phyloP scores from a whole-genome alignment of 108 stramenopile species.

The Aurantiochytrium sp. region DNA sequence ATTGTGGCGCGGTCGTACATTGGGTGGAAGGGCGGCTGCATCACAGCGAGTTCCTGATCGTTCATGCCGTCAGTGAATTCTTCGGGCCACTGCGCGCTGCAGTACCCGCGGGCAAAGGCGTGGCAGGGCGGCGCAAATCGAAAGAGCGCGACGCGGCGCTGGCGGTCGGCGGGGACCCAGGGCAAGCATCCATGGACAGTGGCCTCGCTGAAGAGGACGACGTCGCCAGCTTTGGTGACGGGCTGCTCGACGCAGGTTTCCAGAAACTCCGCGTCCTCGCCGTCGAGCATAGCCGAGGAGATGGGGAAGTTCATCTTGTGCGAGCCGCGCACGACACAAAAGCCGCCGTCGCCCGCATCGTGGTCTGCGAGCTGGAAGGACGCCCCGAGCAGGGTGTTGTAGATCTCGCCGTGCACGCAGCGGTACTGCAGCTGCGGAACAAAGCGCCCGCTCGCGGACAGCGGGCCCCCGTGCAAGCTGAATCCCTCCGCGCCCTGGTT shows the following conservation, averaged over 20 bases:
- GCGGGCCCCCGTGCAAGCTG: constrained; percentile 79
- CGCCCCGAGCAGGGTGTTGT: constrained; percentile 14
- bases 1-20: constrained; percentile 8
- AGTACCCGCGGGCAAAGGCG: constrained; percentile 76
- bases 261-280: constrained; percentile 58
- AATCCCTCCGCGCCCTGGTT: constrained; percentile 81
- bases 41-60: constrained; percentile 71
- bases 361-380: constrained; percentile 62
- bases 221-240: constrained; percentile 83
- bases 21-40: constrained; percentile 82
- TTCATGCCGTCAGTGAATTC: constrained; percentile 71
- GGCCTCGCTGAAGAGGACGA: constrained; percentile 78
- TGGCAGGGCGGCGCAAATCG: constrained; percentile 74
- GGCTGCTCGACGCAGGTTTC: constrained; percentile 64
- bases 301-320: constrained; percentile 85
- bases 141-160: constrained; percentile 70
- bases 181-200: constrained; percentile 83
- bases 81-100: constrained; percentile 63
- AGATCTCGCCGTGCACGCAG: neutral
- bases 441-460: constrained; percentile 59
- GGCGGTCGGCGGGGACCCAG: constrained; percentile 52
- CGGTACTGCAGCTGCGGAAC: constrained; percentile 47
- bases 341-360: constrained; percentile 77
- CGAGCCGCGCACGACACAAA: constrained; percentile 80
- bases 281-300: constrained; percentile 78